Base-by-base conservation (phyloP, 225 moss, liverwort and hornwort genomes). In the Straminergon stramineum region DNA sequence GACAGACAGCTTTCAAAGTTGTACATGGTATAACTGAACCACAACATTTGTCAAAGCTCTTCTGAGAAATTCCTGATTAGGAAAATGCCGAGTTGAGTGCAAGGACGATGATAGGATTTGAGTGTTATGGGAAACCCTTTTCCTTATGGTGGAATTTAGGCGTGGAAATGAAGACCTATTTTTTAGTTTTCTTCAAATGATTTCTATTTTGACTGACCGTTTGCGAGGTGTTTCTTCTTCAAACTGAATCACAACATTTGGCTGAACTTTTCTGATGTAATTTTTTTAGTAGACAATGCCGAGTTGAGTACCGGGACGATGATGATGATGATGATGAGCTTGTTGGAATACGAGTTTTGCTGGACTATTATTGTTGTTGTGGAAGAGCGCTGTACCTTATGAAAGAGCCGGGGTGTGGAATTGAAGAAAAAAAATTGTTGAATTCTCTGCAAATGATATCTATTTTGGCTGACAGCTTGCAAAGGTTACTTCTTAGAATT, bases 391-490 rank as follows among this genome's bases (percentile, higher is more conserved):
- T 24, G 58, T 92, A 61, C 56, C 93, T 93, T 92, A 93, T 93
- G 90, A 92, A 93, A 93, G 89, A 89, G 92, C 87, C 84, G 89
- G 89, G 89, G 87, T 89, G 89, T 93, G 89, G 90, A n/a, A 86
- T 19, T 57, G 57, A 57, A 57, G 57, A 57, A 57, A 20, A 57
- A 57, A 57, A 12, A 57, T 52, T 52, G 20, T 26, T 76, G 20
- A 52, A 37, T 39, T 70, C n/a, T n/a, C 70, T 69, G 7, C 69
- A 69, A 34, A 66, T 58, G 58, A 48, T 22, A 31, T 64, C 64
- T 64, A 66, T 17, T 66, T 66, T 34, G 35, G 10, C 34, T 17
- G 66, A 32, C 66, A 9, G 34, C 28, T 34, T 32, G 66, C 66
- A 17, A 62, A 17, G 62, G 61, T 58, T 58, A 58, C 22, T 22